Evolutionary conservation across 352 stramenopile genomes (phyloP).

Genomic region (Phytopythium montanum): DNA sequence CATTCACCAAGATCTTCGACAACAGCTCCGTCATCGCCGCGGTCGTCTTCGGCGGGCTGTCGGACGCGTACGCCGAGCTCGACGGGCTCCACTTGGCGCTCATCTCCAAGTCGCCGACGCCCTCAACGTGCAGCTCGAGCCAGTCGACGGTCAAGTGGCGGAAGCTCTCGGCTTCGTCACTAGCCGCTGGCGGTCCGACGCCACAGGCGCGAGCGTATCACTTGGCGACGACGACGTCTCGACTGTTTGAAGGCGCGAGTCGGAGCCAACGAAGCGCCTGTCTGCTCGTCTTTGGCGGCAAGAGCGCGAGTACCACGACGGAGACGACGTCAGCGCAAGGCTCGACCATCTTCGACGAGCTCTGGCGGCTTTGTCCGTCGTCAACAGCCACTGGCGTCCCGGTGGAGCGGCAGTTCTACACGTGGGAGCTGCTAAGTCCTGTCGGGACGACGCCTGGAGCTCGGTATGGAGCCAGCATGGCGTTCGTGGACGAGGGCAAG

Average conservation of each 20-base stretch:
- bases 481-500: conserved; percentile 58
- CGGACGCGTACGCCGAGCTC: conserved; percentile 40
- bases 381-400: background rate
- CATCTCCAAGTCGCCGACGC: conserved; percentile 25
- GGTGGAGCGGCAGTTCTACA: conserved; percentile 42
- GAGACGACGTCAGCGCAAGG: conserved; percentile 13
- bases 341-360: conserved; percentile 58
- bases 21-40: conserved; percentile 35
- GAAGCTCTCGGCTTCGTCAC: conserved; percentile 14
- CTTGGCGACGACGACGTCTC: conserved; percentile 32
- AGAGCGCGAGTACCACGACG: conserved; percentile 17
- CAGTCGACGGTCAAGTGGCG: conserved; percentile 38
- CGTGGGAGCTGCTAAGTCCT: conserved; percentile 49
- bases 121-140: conserved; percentile 14
- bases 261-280: conserved; percentile 25
- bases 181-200: conserved; percentile 7
- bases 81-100: conserved; percentile 39
- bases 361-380: conserved; percentile 62
- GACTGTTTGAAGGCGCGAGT: conserved; percentile 18
- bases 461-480: conserved; percentile 50
- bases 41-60: conserved; percentile 48
- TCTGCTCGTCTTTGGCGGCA: conserved; percentile 56
- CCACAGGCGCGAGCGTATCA: conserved; percentile 48
- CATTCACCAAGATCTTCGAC: conserved; percentile 52
- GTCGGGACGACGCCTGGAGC: conserved; percentile 47